Evolutionary conservation across 176 grass and related monocot species (phyloP), one percentile per base, ranked within the genome.

Genomic region (Tuctoria greenei): DNA sequence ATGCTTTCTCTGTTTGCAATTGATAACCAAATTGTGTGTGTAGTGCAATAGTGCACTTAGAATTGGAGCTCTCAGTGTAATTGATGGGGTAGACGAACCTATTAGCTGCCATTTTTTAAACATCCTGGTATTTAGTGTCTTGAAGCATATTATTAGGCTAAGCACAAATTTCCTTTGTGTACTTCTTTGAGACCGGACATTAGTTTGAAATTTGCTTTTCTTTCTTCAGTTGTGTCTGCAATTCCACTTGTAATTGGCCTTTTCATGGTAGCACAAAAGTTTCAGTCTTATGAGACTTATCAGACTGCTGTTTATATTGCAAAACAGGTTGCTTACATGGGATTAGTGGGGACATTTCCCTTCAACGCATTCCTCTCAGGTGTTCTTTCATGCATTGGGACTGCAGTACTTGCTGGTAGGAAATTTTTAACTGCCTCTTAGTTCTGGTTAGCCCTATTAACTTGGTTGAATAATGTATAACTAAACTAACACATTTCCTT

Each of bases 341-440:
- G 18, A 84, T 52, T 95, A 72, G 95, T 98, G 35, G 66, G 51
- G 18, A 86, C 95, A 47, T 98, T 95, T 67, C 91, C 91, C 20
- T 97, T 97, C 77, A 93, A 97, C 77, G 91, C 90, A 57, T 93
- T 92, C 82, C 84, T 92, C 13, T 92, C 95, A 3, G 89, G 91
- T 18, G 77, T 98, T 17, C 84, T 95, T 66, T 98, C 91, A 36
- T 95, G 84, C 69, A 75, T 95, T 3, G 51, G 95, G 62, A 95
- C 87, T 60, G 89, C 91, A 54, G 51, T 92, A 5, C 85, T 98
- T 82, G 95, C 89, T 66, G 89, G 95, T 95, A 76, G 10, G 49
- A 55, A 69, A 51, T 79, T 74, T 52, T 54, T 71, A 20, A 2
- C 18, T 16, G 17, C 4, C 55, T 66, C 7, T 31, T 13, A 10